Evolutionary conservation across 768 basidiomycete genomes (phyloP), one percentile per base, ranked within the genome.

Genomic region (Trametes meyenii): DNA sequence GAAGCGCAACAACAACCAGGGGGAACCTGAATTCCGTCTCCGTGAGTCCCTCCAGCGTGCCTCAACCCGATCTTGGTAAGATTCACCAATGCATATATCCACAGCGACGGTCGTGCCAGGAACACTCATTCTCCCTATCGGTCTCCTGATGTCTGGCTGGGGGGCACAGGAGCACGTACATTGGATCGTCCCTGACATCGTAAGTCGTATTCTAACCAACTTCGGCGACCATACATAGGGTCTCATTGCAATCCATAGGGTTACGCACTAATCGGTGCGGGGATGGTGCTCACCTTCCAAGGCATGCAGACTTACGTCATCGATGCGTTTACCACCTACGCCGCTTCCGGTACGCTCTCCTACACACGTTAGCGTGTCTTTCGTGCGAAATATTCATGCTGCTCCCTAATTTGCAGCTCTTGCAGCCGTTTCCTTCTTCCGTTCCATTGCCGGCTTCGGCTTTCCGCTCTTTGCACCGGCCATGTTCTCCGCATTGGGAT

Each of bases 61-160:
- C 16, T n/a, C 16, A 21, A 19, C 5, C 10, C 10, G n/a, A n/a
- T 21, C 35, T 3, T 10, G 33, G 17, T n/a, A 19, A 38, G 7
- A 16, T 13, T 50, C 16, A 33, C 48, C 33, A 3, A 7, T 12
- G n/a, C 3, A 33, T 33, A 33, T 33, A 8, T 36, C 2, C 11
- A 14, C 44, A 89, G 87, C 85, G 0, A 74, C 81, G 0, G 84
- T 88, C 79, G 58, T 88, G 8, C 77, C 84, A 0, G 87, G 83
- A 1, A 81, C 83, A 0, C 59, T 87, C 14, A n/a, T 84, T 14
- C 73, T 90, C 13, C 90, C 92, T 0, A 72, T 85, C 19, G 90
- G 90, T 0, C 73, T 92, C 7, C 73, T 94, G n/a, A 75, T 93
- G 2, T 70, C 83, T 5, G 90, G 91, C 1, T 94, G 91, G 89